Base-by-base conservation (phyloP, 2,329 filamentous ascomycete species). In the Colletotrichum sp. region DNA sequence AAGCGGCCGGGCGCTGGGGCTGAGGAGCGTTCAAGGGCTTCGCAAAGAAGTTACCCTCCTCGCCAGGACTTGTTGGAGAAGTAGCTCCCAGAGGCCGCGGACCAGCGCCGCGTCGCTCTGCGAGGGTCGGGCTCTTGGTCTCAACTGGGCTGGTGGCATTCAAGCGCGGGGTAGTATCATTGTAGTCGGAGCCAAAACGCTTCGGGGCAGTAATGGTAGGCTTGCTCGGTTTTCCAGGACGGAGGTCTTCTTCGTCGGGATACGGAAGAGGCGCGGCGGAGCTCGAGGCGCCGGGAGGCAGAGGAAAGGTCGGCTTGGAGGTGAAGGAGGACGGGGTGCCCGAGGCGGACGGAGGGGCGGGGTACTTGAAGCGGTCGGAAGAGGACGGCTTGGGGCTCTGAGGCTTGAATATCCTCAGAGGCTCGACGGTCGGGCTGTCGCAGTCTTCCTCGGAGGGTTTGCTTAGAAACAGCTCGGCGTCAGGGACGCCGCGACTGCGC, bases 381-480 rank as follows among this genome's bases (percentile, higher is more conserved):
- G 80, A 77, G 63, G 84, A 82, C 71, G 92, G 92, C 69, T 89
- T 89, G 36, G 93, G 91, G 74, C 93, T 94, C 80, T 92, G 91
- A 72, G 93, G 92, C 85, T 98, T 98, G 87, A 93, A 93, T 83
- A 98, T 98, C 81, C 95, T 92, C 85, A 98, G 86, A 76, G 96
- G 96, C 81, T 95, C 95, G 80, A 98, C 91, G 21, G 94, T 95
- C 74, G 95, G 95, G 81, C 95, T 95, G 81, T 95, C 92, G 76
- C 87, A 88, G 63, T 90, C 88, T 13, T 86, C 84, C 10, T 81
- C 87, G 71, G 86, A 83, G n/a, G 89, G 90, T 67, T 88, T 89
- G 83, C 85, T 91, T 85, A 98, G 90, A 87, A 98, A 96, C 88
- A 98, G 93, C 89, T 96, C 95, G 85, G 96, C 93, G 34, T 95